These are phyloP conservation scores for Rhodotorula sp. DNA, from an alignment of 1,284 basidiomycete species.

Conservation along the genomic window DNA sequence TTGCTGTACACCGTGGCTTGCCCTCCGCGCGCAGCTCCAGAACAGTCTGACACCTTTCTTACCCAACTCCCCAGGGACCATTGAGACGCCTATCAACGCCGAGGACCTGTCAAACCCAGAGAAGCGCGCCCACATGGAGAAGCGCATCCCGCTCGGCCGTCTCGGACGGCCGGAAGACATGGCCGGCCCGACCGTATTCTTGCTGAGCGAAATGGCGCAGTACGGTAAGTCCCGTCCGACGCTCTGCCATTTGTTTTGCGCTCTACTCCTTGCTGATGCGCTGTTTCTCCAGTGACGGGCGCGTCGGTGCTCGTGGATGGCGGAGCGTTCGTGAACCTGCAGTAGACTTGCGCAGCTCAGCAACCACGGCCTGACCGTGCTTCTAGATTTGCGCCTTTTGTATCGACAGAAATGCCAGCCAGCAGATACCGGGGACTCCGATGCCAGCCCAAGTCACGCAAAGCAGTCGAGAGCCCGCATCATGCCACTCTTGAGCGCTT, in stretches of 20 bases:
- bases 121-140: slow-evolving; percentile 68
- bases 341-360: slow-evolving; percentile 52
- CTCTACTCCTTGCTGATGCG: background rate
- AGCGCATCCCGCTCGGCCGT: slow-evolving; percentile 67
- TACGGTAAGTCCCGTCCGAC: slow-evolving; percentile 57
- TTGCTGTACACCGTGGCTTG: background rate
- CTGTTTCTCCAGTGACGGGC: slow-evolving; percentile 55
- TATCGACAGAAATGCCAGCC: too few species aligned
- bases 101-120: slow-evolving; percentile 66
- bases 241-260: background rate
- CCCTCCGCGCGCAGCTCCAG: background rate
- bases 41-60: too few species aligned
- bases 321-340: slow-evolving; percentile 74
- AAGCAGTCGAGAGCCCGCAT: too few species aligned
- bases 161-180: slow-evolving; percentile 71
- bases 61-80: slow-evolving; percentile 58
- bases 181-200: slow-evolving; percentile 73
- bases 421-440: too few species aligned
- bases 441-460: too few species aligned
- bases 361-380: too few species aligned
- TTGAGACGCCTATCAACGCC: slow-evolving; percentile 72
- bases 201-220: slow-evolving; percentile 70
- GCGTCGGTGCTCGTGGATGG: slow-evolving; percentile 72
- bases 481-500: too few species aligned
- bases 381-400: too few species aligned